phyloP scores from a whole-genome alignment of 768 basidiomycete species.

The Dioszegia hungarica region DNA sequence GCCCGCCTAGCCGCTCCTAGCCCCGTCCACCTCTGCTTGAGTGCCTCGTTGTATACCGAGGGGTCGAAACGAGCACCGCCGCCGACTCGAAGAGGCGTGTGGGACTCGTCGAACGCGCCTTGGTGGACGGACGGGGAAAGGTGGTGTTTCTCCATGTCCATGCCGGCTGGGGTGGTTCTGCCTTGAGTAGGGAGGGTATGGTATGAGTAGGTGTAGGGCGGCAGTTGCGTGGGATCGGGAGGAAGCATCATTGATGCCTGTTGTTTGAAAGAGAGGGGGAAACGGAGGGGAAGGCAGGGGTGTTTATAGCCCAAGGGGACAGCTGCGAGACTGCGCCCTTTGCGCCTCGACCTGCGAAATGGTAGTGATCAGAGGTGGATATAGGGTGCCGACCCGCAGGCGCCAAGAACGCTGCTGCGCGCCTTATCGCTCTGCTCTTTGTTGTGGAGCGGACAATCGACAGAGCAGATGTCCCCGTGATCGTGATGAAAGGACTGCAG shows the following conservation, averaged over 20 bases:
- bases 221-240: background rate
- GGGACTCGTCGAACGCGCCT: slow-evolving; percentile 15
- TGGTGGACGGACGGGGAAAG: background rate
- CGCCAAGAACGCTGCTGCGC: no score
- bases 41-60: background rate
- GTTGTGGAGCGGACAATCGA: no score
- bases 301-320: background rate
- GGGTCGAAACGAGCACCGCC: background rate
- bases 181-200: no score
- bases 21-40: background rate
- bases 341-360: no score
- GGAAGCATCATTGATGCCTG: background rate
- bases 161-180: background rate
- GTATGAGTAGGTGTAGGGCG: no score
- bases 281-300: background rate
- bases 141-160: slow-evolving; percentile 5
- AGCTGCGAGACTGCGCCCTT: background rate
- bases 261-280: background rate
- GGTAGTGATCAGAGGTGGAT: no score
- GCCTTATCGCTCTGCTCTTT: no score
- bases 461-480: no score
- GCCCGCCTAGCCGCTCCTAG: background rate
- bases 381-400: no score
- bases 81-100: slow-evolving; percentile 7
- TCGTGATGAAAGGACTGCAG: no score